Percentiles rank a stretch among this genome's conserved stretches.
These are phyloP conservation scores for Anastatica hierochuntica DNA, from an alignment of 345 rosid species.

Conservation along the genomic window DNA sequence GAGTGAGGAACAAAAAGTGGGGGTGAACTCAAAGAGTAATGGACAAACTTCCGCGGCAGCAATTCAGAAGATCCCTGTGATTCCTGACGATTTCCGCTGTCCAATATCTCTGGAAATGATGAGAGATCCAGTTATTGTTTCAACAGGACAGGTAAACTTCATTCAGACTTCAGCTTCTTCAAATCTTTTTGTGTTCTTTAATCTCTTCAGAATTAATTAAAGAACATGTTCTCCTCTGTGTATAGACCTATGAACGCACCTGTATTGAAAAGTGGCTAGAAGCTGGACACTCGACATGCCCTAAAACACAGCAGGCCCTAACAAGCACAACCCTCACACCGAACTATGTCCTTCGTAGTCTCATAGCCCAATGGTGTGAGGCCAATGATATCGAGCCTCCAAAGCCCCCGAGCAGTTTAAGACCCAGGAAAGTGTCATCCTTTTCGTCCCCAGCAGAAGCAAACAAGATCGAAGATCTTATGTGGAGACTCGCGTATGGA, in stretches of 20 bases:
- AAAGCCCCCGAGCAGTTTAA: constrained; percentile 59
- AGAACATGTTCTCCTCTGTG: no score
- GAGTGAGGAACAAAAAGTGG: constrained; percentile 13
- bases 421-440: constrained; percentile 49
- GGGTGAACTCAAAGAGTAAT: constrained; percentile 31
- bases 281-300: constrained; percentile 81
- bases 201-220: no score
- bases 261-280: constrained; percentile 96
- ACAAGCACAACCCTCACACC: constrained; percentile 62
- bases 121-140: constrained; percentile 96
- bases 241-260: constrained; percentile 81
- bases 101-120: constrained; percentile 92
- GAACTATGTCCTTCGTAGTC: constrained; percentile 86
- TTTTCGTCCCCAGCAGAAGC: constrained; percentile 62
- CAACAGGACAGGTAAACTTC: constrained; percentile 75
- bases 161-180: not conserved
- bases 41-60: constrained; percentile 60
- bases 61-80: constrained; percentile 51
- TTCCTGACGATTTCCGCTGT: constrained; percentile 96
- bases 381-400: constrained; percentile 83
- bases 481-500: constrained; percentile 62
- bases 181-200: no score
- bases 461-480: constrained; percentile 58
- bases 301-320: constrained; percentile 80
- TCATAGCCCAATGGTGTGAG: constrained; percentile 97